Evolutionary conservation across 1,284 basidiomycete genomes (phyloP).

Genomic region (Papiliotrema flavescens): DNA sequence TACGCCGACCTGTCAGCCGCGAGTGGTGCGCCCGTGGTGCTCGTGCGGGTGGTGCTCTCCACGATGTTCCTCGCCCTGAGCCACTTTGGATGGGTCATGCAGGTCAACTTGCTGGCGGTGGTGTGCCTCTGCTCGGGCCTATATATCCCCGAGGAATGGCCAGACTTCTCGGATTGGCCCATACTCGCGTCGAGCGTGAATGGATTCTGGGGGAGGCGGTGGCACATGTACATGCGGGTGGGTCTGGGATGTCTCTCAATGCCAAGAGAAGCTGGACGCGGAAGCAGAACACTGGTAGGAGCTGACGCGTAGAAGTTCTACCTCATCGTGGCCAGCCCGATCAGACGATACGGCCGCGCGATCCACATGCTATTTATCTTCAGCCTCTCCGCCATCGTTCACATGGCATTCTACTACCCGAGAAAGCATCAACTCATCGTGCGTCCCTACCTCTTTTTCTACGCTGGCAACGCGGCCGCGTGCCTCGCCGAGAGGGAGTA

Average conservation of each 20-base stretch:
- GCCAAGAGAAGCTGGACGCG: too few species aligned
- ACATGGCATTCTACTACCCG: conserved; percentile 4
- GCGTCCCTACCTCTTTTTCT: conserved; percentile 5
- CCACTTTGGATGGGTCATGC: too few species aligned
- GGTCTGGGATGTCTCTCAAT: too few species aligned
- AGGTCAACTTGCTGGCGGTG: too few species aligned
- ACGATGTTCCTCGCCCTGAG: background rate
- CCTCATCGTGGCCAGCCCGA: background rate
- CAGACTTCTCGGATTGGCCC: background rate
- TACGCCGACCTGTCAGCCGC: background rate
- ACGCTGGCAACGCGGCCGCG: background rate
- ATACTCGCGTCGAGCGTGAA: background rate
- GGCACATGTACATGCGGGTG: background rate
- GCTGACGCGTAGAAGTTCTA: too few species aligned
- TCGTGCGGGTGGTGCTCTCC: background rate
- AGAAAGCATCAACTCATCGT: background rate
- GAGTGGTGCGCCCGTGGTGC: background rate
- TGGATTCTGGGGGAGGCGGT: background rate
- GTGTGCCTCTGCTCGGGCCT: background rate
- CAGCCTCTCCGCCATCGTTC: background rate
- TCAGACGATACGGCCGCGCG: background rate
- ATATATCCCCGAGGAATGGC: conserved; percentile 1
- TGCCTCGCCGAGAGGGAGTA: conserved; percentile 3
- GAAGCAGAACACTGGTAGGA: too few species aligned
- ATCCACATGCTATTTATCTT: conserved; percentile 2